Evolutionary conservation across 345 rosid species (phyloP), one percentile per base, ranked within the genome.

Genomic region (Corchorus capsularis): DNA sequence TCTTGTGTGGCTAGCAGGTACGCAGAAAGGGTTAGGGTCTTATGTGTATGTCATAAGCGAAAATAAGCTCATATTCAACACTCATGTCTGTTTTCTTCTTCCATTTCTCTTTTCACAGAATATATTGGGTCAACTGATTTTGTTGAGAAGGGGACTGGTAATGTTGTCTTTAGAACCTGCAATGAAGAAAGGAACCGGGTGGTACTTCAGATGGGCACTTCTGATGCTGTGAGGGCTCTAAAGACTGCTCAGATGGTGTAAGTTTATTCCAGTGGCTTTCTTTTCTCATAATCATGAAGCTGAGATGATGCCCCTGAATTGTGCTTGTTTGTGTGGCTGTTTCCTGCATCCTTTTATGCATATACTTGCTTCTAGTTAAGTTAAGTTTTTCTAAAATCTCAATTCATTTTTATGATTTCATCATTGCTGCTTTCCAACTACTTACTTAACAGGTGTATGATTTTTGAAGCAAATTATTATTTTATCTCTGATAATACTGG

Each of bases 171-270:
- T 75, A 87, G 97, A 79, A 93, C 97, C 73, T 94, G 95, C 83
- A 66, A 78, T 56, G 80, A 79, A 79, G 98, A 94, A 80, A 83
- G 78, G 69, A 80, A 80, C 17, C 92, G 54, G 34, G 92, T 94
- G 43, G 96, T 92, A 52, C 91, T 92, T 80, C 97, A 93, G 75
- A 87, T 94, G 86, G 98, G 98, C 59, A 94, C 98, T 77, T 91
- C 98, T 75, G 92, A 94, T 91, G 97, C 98, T 69, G 88, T 84
- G 65, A 94, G 98, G 82, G 98, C 97, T 69, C 75, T 94, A 69
- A 86, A 79, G 17, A 95, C 98, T 75, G 89, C 97, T 80, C 85
- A 90, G 82, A 78, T 94, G 49, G 97, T 94, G 97, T 94, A 76
- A 81, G 91, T 77, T 59, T 54, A 11, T 27, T 19, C 65, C 8